A percentile compares a stretch with the other conserved stretches of the same genome.
Conservation (phyloP, 225 moss, liverwort and hornwort genomes). For the Takakia lepidozioides region DNA sequence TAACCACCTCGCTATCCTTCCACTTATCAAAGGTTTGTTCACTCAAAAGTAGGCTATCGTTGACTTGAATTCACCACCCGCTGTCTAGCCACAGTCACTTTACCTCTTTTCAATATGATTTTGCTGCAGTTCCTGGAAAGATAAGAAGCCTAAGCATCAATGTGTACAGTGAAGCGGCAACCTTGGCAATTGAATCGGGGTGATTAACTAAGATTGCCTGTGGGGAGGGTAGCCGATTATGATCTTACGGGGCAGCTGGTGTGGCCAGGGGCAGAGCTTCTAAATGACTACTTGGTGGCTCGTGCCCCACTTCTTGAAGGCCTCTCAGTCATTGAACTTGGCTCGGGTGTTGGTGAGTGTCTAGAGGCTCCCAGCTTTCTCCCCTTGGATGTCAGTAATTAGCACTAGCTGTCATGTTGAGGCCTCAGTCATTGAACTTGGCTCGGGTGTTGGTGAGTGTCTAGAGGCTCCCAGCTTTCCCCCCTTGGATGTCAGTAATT, state of each 20-base stretch:
- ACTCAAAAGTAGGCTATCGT: too few species aligned
- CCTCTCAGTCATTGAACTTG: slow-evolving; percentile 67
- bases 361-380: not conserved
- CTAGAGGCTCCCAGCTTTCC: not conserved
- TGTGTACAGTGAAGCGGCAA: too few species aligned
- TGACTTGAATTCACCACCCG: too few species aligned
- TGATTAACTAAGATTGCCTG: not conserved
- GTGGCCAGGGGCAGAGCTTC: slow-evolving; percentile 85
- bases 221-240: slow-evolving; percentile 65
- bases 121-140: too few species aligned
- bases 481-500: not conserved
- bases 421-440: slow-evolving; percentile 61
- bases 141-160: too few species aligned
- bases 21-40: too few species aligned
- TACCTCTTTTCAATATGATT: too few species aligned
- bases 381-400: not conserved
- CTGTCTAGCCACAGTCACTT: too few species aligned
- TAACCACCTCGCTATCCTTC: too few species aligned
- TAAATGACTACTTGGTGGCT: slow-evolving; percentile 59
- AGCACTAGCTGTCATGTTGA: too few species aligned
- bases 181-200: too few species aligned
- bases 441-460: slow-evolving; percentile 72
- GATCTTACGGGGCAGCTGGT: slow-evolving; percentile 94
- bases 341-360: slow-evolving; percentile 75
- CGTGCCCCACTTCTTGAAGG: slow-evolving; percentile 28